Evolutionary conservation across 176 grass and related monocot species (phyloP), one percentile per base, ranked within the genome.

Genomic region (Otatea glauca): DNA sequence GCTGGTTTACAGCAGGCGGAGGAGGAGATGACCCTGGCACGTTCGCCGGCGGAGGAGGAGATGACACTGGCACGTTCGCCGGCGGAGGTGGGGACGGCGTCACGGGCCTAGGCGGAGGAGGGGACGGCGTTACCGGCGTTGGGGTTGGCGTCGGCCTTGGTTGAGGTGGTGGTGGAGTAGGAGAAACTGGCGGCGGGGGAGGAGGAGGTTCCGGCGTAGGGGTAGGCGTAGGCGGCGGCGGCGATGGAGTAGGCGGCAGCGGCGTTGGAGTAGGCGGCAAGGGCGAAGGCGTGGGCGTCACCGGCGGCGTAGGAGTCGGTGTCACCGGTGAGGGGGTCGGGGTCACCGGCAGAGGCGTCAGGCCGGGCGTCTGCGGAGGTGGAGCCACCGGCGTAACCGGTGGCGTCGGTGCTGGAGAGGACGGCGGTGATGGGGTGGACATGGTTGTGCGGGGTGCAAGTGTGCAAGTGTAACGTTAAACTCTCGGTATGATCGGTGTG

Each of bases 41-140:
- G 12, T 43, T 43, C 42, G 42, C 42, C 42, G 92, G 84, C 1
- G 83, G 66, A 63, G 89, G 67, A 29, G 29, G 23, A 1, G 78
- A 83, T 1, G 85, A 8, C 14, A 71, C 16, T 1, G 89, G 89
- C 7, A 45, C 29, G 12, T 43, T 43, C 42, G 42, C 42, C 42
- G 92, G 84, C 0, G 83, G 66, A 63, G 89, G 67, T 1, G 93
- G 79, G 0, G 87, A 71, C 0, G 69, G 53, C 47, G 87, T 44
- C 17, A 76, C 17, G 8, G 39, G 18, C 49, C 14, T 51, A 7
- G 76, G 69, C 10, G 29, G 0, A 0, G 39, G 13, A 8, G 50
- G 17, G 13, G 6, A 50, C 4, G 84, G 68, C 1, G 70, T 38
- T 0, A 53, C 39, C 0, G 75, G 81, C 29, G 74, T 12, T 3